phyloP scores from a whole-genome alignment of 2,329 filamentous ascomycete genomes.

The Triangularia verruculosa region DNA sequence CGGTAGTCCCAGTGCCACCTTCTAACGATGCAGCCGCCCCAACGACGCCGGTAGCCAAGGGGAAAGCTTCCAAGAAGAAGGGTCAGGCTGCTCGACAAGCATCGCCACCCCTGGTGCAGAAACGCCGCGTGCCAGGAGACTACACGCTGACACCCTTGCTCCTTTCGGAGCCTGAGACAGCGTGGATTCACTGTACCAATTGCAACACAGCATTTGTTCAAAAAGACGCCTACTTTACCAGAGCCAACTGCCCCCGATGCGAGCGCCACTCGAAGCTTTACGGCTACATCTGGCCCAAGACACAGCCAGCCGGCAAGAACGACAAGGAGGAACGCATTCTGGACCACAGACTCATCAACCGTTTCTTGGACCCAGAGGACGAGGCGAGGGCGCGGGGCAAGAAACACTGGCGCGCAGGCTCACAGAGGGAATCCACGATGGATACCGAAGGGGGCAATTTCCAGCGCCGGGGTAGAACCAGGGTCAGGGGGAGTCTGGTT shows the following conservation, averaged over 20 bases:
- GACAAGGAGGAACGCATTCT: slow-evolving; percentile 72
- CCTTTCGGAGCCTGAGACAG: slow-evolving; percentile 70
- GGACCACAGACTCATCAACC: slow-evolving; percentile 83
- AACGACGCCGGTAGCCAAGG: slow-evolving; percentile 1
- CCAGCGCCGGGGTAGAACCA: slow-evolving; percentile 6
- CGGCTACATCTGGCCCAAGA: slow-evolving; percentile 95
- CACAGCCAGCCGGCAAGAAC: slow-evolving; percentile 69
- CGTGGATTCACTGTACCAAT: slow-evolving; percentile 85
- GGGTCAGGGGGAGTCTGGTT: neutral
- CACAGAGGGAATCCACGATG: slow-evolving; percentile 1
- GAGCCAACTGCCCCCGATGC: slow-evolving; percentile 83
- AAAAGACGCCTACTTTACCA: slow-evolving; percentile 80
- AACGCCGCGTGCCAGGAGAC: slow-evolving; percentile 63
- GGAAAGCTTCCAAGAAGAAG: slow-evolving; percentile 3
- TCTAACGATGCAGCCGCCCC: neutral
- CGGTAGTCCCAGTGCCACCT: neutral
- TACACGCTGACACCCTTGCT: slow-evolving; percentile 79
- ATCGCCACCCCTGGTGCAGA: slow-evolving; percentile 22
- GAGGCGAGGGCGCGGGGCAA: slow-evolving; percentile 56
- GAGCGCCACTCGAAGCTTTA: slow-evolving; percentile 95
- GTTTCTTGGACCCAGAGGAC: slow-evolving; percentile 72
- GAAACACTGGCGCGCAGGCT: slow-evolving; percentile 24
- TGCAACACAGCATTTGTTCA: slow-evolving; percentile 85
- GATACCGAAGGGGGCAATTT: neutral
- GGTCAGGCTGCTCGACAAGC: neutral